A percentile compares a stretch with the other conserved stretches of the same genome.
These are phyloP conservation scores for Ammopiptanthus mongolicus DNA, from an alignment of 306 rosid genomes.

Conservation along the genomic window DNA sequence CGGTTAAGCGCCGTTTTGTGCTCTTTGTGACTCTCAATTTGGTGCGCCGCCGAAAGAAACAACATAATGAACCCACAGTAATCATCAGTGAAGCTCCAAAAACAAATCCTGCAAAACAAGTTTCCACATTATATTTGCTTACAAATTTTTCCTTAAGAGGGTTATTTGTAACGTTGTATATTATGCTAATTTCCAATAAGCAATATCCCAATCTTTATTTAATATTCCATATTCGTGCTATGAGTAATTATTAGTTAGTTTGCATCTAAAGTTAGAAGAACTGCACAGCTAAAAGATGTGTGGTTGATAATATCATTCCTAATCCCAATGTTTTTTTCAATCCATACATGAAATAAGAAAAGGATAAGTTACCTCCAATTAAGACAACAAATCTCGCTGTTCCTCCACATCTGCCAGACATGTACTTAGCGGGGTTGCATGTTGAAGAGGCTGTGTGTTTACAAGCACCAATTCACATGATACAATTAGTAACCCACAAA, in stretches of 20 bases:
- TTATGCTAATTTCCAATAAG: neutral
- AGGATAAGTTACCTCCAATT: conserved; percentile 72
- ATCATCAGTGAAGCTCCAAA: conserved; percentile 48
- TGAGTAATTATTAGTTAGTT: neutral
- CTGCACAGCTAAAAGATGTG: neutral
- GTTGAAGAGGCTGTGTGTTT: conserved; percentile 37
- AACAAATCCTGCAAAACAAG: conserved; percentile 40
- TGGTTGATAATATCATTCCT: neutral
- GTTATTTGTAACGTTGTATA: neutral
- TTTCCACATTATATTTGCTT: neutral
- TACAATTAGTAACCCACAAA: neutral
- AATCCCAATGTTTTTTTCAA: neutral
- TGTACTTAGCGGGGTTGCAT: conserved; percentile 57
- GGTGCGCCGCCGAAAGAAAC: conserved; percentile 52
- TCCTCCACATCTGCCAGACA: conserved; percentile 72
- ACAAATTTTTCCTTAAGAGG: neutral
- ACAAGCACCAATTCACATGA: conserved; percentile 25
- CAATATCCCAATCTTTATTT: neutral
- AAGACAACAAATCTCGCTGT: conserved; percentile 49
- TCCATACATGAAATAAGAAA: neutral
- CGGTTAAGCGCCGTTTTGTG: conserved; percentile 68
- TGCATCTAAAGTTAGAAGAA: neutral
- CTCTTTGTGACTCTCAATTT: conserved; percentile 48
- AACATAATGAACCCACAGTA: conserved; percentile 44
- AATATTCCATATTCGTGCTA: neutral